phyloP scores from a whole-genome alignment of 2,329 filamentous ascomycete species.

The Botrytis aclada region DNA sequence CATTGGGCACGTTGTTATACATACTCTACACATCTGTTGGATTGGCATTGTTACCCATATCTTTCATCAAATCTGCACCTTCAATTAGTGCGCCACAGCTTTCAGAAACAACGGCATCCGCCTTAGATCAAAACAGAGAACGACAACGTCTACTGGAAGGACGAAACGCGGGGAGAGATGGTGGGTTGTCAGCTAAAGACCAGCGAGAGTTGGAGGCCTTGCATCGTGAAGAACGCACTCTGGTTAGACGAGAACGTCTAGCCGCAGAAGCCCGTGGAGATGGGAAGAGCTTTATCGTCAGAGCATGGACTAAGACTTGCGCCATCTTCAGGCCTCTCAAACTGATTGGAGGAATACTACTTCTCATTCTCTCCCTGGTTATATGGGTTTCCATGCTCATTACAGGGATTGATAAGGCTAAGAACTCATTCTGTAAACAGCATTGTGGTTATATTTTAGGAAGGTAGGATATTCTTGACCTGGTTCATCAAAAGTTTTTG shows the following conservation, averaged over 20 bases:
- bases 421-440: slow-evolving; percentile 87
- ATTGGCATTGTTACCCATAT: slow-evolving; percentile 82
- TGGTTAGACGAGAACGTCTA: slow-evolving; percentile 83
- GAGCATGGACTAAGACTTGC: slow-evolving; percentile 74
- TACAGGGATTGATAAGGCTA: slow-evolving; percentile 92
- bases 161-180: slow-evolving; percentile 72
- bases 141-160: slow-evolving; percentile 88
- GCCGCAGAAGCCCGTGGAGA: slow-evolving; percentile 79
- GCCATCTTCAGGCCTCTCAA: slow-evolving; percentile 85
- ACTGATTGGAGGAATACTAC: slow-evolving; percentile 75
- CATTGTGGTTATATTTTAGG: slow-evolving; percentile 90
- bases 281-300: slow-evolving; percentile 70
- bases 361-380: slow-evolving; percentile 71
- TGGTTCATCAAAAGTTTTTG: slow-evolving; percentile 33
- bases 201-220: slow-evolving; percentile 84
- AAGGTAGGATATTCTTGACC: slow-evolving; percentile 32
- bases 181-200: slow-evolving; percentile 78
- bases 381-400: slow-evolving; percentile 92
- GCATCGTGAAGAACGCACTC: slow-evolving; percentile 84
- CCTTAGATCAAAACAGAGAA: slow-evolving; percentile 84
- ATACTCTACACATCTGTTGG: slow-evolving; percentile 85
- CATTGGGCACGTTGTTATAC: slow-evolving; percentile 81
- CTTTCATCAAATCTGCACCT: slow-evolving; percentile 88
- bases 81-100: slow-evolving; percentile 79
- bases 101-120: slow-evolving; percentile 71